Base-by-base conservation (phyloP, 164 flowering plant genomes). In the Magnolia changhungtana region DNA sequence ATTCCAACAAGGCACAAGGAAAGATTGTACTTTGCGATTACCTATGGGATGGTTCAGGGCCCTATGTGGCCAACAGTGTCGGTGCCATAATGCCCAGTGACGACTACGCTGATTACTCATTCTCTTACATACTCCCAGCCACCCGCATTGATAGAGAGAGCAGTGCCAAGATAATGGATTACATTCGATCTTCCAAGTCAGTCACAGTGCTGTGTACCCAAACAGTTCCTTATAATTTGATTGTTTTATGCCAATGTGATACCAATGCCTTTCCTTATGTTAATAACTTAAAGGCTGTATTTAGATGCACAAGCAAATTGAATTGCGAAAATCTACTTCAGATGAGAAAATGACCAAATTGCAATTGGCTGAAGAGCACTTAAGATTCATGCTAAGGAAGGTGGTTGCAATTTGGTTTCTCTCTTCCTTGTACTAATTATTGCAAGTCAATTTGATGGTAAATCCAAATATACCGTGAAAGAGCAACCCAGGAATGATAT, bases 11-110 rank as follows among this genome's bases (percentile, higher is more conserved):
- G 77, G 82, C 76, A 0, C 21, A 27, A n/a, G 87, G 87, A 50
- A 85, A 83, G 75, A 85, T 88, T 45, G 87, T 87, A 20, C 72
- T 81, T 18, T 86, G 88, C 55, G 88, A 87, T 19, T 10, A 24
- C 37, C 0, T 79, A 4, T 11, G 37, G n/a, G 83, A 77, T 67
- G 83, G 82, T 50, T 78, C 84, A 10, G 81, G 64, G 13, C 13
- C 84, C 78, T 71, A 81, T 5, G 18, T 31, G 7, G 82, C 81
- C 0, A 76, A 80, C 4, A 87, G 83, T 4, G 68, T 80, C 49
- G 90, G 90, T 11, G 68, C 76, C 45, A 82, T 87, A 8, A 84
- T 83, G 84, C 71, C 78, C 9, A 80, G 75, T 49, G 10, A 72
- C 5, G 18, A 0, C 0, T 55, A 6, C 65, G 50, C 63, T 1